Evolutionary conservation across 2,329 filamentous ascomycete genomes (phyloP), one percentile per base, ranked within the genome.

Genomic region (Corynespora cassiicola): DNA sequence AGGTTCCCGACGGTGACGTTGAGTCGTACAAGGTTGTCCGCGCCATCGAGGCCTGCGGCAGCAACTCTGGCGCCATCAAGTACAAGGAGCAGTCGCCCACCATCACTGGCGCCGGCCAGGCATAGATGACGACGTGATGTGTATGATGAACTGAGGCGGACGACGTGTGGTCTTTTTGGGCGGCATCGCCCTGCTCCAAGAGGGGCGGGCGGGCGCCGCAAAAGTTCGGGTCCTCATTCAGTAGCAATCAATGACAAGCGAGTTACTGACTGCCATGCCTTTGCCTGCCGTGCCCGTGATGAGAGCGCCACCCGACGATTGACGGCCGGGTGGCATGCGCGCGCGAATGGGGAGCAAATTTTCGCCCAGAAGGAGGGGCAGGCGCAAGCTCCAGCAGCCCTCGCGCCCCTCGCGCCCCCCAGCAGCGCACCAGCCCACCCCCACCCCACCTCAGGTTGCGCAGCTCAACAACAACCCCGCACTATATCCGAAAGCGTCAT

Each of bases 41-140:
- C 69, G 72, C 75, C 50, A 79, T 86, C 50, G 82, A 86, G 74
- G 72, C 73, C 36, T 74, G 75, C 56, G 82, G 82, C 57, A 77
- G 70, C 69, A 68, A 64, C 63, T 75, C 70, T 43, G 82, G 82
- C 38, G 53, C 56, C 46, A 75, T 78, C 70, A 76, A 76, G 65
- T 63, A 69, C 65, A 68, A 74, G 68, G n/a, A n/a, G n/a, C 75
- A 75, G 61, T 59, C 68, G 18, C 79, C 79, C 41, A 78, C 73
- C 61, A 84, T 84, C 59, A 68, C 75, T 44, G 65, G 67, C 50
- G 67, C 69, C 52, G 80, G 79, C 61, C 68, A 70, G 57, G 36
- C 58, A 36, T 76, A 78, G 69, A 64, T 43, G 36, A 26, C 39
- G 14, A 21, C 9, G 14, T 9, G n/a, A 23, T 14, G 22, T 21